phyloP scores from a whole-genome alignment of 1,139 yeast genomes.

The Debaryomycetaceae sp. region DNA sequence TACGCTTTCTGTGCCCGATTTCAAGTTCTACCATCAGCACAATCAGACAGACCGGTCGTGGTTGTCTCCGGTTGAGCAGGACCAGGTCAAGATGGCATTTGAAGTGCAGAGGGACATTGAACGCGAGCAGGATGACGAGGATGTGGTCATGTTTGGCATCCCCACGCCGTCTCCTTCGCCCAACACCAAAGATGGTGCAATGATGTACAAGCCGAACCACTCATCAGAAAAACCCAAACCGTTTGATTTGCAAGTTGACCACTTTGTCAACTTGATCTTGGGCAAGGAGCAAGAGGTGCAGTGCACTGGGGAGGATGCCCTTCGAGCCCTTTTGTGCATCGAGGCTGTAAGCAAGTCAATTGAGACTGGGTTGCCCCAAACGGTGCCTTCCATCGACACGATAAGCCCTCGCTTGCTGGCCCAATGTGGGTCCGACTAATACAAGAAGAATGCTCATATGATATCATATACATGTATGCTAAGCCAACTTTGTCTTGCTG shows the following conservation, averaged over 20 bases:
- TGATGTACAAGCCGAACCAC: conserved; percentile 4
- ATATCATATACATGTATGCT: no score
- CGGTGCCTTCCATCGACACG: conserved; percentile 19
- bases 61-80: conserved; percentile 29
- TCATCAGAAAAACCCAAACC: conserved; percentile 23
- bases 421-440: no score
- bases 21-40: conserved; percentile 32
- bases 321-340: conserved; percentile 35
- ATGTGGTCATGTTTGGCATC: conserved; percentile 12
- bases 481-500: conserved; percentile 15
- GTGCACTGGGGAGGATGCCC: conserved; percentile 40
- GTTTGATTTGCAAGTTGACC: conserved; percentile 31
- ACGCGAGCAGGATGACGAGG: conserved; percentile 11
- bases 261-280: conserved; percentile 31
- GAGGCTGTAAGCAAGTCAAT: conserved; percentile 37
- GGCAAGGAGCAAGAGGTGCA: conserved; percentile 29
- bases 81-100: conserved; percentile 18
- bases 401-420: no score
- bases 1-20: conserved; percentile 39
- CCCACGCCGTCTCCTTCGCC: conserved; percentile 27
- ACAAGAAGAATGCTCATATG: no score
- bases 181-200: conserved; percentile 18
- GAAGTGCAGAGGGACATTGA: conserved; percentile 12
- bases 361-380: conserved; percentile 32
- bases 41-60: conserved; percentile 21